Evolutionary conservation across 1,284 basidiomycete species (phyloP), one percentile per base, ranked within the genome.

Genomic region (Afroboletus lepidellus): DNA sequence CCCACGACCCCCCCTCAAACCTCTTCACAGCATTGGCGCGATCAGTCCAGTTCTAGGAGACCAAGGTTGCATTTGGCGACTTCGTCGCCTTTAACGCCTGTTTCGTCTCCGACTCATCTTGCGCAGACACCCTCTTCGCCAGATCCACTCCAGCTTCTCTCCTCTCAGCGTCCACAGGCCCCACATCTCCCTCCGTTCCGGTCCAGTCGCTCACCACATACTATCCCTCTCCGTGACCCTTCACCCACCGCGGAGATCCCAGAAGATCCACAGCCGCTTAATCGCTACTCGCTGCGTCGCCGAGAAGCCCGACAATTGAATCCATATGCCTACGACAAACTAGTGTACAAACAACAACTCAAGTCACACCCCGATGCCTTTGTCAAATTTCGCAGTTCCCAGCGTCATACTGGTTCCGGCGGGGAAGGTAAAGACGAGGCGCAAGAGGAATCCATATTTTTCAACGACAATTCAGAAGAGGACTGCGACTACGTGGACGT

Each of bases 321-420:
- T 33, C 84, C 84, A 5, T 85, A 81, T 55, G 72, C 72, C 6
- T 72, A 74, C 29, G 83, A 85, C 48, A 70, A 75, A 43, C 47
- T 71, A 15, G 41, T 68, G 41, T 85, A 85, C 62, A 74, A 77
- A 46, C 63, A 65, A 15, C 71, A 75, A 32, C 61, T 86, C 48
- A 70, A 69, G 32, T 54, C 63, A 5, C 75, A 75, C 54, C 83
- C 83, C 7, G 84, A 85, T 24, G 83, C 83, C 4, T 78, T 85
- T 37, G 72, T 85, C 37, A 80, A 77, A 47, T 57, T 72, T 34
- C 67, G 62, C 43, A 72, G 70, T 56, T 65, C 68, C 54, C 55
- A 55, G 51, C 50, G 57, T 54, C 50, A 23, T 8, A 16, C 38
- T 36, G 55, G 34, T 49, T 46, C 54, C 7, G 39, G 38, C 0